These are phyloP conservation scores for Malassezia sp. DNA, from an alignment of 1,284 basidiomycete genomes.

Conservation along the genomic window DNA sequence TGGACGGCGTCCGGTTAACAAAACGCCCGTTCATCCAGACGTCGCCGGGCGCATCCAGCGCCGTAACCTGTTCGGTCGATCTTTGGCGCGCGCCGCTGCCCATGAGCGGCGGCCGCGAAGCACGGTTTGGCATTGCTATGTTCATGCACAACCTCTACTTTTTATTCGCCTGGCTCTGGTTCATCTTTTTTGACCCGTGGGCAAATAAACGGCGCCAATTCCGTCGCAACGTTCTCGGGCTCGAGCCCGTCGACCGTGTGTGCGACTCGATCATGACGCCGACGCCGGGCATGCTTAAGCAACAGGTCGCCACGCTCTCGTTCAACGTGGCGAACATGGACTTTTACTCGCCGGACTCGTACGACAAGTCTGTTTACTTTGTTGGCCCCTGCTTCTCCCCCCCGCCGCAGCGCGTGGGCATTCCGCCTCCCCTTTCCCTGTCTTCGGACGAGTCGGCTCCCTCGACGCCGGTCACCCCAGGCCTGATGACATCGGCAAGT, in stretches of 20 bases:
- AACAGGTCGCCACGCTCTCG: conserved; percentile 18
- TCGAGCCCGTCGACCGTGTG: conserved; percentile 18
- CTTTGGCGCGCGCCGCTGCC: conserved; percentile 22
- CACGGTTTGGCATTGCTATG: conserved; percentile 15
- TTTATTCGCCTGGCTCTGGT: conserved; percentile 14
- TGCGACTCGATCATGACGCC: conserved; percentile 23
- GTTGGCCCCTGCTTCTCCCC: conserved; percentile 21
- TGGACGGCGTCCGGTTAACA: conserved; percentile 29
- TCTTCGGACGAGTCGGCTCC: conserved; percentile 14
- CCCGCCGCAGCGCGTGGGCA: conserved; percentile 16
- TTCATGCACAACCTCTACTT: conserved; percentile 17
- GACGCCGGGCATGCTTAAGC: conserved; percentile 16
- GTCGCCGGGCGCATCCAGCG: conserved; percentile 25
- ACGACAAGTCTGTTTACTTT: conserved; percentile 20
- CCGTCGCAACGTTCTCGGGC: conserved; percentile 17
- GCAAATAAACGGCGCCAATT: conserved; percentile 12
- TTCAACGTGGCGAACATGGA: conserved; percentile 24
- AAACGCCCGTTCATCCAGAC: conserved; percentile 22
- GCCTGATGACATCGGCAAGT: conserved; percentile 4
- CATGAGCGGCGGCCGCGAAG: conserved; percentile 20
- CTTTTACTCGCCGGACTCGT: conserved; percentile 13
- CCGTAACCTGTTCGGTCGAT: conserved; percentile 18
- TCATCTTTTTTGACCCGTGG: conserved; percentile 16
- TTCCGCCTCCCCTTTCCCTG: conserved; percentile 20
- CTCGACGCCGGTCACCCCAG: background rate